Evolutionary conservation across 169 alveolate species (phyloP), one percentile per base, ranked within the genome.

Genomic region (Cryptosporidium meleagridis): DNA sequence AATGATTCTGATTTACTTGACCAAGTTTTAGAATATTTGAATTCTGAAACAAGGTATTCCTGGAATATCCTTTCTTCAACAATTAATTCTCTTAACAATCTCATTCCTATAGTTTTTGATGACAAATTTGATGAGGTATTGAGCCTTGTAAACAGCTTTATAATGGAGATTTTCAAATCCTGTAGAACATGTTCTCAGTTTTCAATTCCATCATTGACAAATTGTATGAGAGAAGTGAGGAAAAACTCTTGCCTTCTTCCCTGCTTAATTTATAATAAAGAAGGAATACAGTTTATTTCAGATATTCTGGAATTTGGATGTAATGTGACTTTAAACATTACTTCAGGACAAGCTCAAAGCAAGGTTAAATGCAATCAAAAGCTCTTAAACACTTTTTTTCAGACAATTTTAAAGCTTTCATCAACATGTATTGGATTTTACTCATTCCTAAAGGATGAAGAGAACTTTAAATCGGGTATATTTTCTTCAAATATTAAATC

Each of bases 301-400:
- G 75, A 80, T 44, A 33, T 39, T 7, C n/a, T 80, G 4, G 87
- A 80, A 48, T 62, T 80, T 59, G 73, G 69, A 8, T 80, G 87
- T 55, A 80, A 59, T n/a, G 26, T 80, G 7, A 65, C 62, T 21
- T 16, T 80, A 21, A 62, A 62, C 10, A 80, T 80, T 37, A 44
- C 87, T 10, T 80, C 87, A 21, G 67, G n/a, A 23, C 12, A 23
- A 29, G 51, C 87, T 29, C 23, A 51, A 31, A 39, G 39, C 29
- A 65, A 44, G 9, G 18, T 33, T 23, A 59, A 44, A 10, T 41
- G 55, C 41, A 65, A 80, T 18, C 51, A 23, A 29, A 59, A 51
- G 58, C 48, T 65, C 9, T 5, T 61, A 7, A 61, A 44, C 10
- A 23, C 68, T 29, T 80, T 80, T 23, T 80, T 41, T 33, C 87